Evolutionary conservation across 139 green algal species (phyloP).

Genomic region (Closterium sp.): DNA sequence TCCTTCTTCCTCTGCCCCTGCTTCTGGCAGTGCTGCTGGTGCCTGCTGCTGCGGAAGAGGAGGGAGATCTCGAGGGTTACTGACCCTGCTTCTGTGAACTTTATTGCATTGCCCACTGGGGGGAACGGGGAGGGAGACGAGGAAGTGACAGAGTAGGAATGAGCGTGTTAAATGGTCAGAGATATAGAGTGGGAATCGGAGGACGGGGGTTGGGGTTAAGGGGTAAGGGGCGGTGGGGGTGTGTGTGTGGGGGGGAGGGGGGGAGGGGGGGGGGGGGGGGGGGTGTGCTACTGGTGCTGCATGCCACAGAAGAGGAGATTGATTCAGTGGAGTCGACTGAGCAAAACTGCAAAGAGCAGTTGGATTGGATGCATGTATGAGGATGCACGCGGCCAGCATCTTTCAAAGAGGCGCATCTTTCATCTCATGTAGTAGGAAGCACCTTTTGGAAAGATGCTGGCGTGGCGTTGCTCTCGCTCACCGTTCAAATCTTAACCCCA

Average conservation of each 20-base stretch:
- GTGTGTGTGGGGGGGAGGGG: too few species aligned
- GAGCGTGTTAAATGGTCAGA: neutral
- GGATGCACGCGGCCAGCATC: too few species aligned
- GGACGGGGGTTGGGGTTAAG: neutral
- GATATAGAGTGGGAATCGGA: neutral
- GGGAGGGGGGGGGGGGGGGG: too few species aligned
- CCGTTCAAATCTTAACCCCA: neutral
- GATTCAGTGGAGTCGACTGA: too few species aligned
- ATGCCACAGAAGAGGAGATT: too few species aligned
- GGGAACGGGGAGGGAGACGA: neutral
- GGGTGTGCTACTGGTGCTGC: too few species aligned
- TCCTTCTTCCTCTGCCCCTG: neutral
- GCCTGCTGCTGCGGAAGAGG: neutral
- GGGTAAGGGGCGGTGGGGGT: too few species aligned
- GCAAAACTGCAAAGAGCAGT: too few species aligned
- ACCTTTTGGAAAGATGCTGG: neutral
- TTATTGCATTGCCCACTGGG: constrained; percentile 67
- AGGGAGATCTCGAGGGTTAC: constrained; percentile 15
- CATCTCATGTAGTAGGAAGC: neutral
- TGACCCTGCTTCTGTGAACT: constrained; percentile 70
- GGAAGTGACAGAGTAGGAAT: neutral
- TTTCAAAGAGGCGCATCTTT: too few species aligned
- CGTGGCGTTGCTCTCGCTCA: neutral
- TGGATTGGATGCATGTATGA: too few species aligned
- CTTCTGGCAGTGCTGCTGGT: neutral